Evolutionary conservation across 345 rosid genomes (phyloP).

Genomic region (Rubroshorea leprosula): DNA sequence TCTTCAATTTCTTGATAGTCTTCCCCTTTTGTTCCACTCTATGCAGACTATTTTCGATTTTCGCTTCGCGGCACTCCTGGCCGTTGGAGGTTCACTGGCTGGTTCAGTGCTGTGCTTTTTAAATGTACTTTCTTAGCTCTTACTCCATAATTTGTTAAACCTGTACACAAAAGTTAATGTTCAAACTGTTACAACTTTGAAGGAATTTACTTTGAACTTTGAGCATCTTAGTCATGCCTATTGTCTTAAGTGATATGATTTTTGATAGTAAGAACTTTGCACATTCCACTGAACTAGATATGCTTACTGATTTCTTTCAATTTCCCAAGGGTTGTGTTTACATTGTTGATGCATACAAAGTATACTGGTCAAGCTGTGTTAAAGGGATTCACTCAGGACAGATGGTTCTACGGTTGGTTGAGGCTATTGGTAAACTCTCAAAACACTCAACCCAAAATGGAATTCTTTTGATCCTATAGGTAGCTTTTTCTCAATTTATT

Average conservation of each 20-base stretch:
- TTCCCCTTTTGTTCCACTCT: slow-evolving; percentile 4
- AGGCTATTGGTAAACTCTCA: slow-evolving; percentile 67
- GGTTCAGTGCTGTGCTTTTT: slow-evolving; percentile 87
- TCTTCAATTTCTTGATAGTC: not conserved
- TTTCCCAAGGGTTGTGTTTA: slow-evolving; percentile 67
- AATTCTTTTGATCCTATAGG: too few relatives aligned
- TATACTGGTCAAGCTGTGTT: slow-evolving; percentile 75
- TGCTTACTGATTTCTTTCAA: not conserved
- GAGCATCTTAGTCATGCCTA: too few relatives aligned
- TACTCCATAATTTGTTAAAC: not conserved
- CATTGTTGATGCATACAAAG: slow-evolving; percentile 70
- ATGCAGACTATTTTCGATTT: slow-evolving; percentile 84
- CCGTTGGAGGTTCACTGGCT: slow-evolving; percentile 79
- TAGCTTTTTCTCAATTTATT: too few relatives aligned
- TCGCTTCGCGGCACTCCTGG: slow-evolving; percentile 80
- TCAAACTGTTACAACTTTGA: too few relatives aligned
- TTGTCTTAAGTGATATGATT: too few relatives aligned
- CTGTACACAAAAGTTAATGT: not conserved
- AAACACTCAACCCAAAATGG: not conserved
- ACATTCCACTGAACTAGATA: too few relatives aligned
- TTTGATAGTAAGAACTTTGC: too few relatives aligned
- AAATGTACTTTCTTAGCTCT: slow-evolving; percentile 45
- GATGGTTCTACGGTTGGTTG: slow-evolving; percentile 85
- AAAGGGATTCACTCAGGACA: slow-evolving; percentile 78
- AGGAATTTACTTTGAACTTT: too few relatives aligned